Conservation (phyloP, 2,329 filamentous ascomycete species). For the Juglanconis oblonga region DNA sequence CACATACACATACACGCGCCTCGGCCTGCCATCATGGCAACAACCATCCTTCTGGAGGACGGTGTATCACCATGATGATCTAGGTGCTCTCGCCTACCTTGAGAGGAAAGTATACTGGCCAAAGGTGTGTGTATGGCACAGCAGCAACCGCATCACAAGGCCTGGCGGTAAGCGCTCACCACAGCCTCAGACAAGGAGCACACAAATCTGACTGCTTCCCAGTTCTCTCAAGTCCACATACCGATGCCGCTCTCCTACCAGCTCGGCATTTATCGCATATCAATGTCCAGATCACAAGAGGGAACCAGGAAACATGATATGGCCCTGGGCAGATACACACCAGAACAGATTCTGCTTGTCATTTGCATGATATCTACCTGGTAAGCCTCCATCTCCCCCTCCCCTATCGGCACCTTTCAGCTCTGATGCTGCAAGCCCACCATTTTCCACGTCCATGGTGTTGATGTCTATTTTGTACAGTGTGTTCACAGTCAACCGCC, state of each 20-base stretch:
- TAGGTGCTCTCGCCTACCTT: neutral
- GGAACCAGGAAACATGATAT: neutral
- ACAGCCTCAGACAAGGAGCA: neutral
- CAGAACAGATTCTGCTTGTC: neutral
- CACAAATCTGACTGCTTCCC: constrained; percentile 2
- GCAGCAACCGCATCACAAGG: neutral
- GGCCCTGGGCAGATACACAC: neutral
- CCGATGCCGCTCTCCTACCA: neutral
- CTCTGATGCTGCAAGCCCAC: neutral
- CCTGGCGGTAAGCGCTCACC: constrained; percentile 3
- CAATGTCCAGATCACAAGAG: neutral
- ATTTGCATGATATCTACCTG: constrained; percentile 2
- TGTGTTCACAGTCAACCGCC: constrained; percentile 2
- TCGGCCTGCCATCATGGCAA: neutral
- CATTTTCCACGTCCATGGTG: constrained; percentile 1
- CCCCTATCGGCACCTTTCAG: neutral
- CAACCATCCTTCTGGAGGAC: neutral
- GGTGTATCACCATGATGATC: neutral
- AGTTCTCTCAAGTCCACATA: neutral
- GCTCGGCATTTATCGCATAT: neutral
- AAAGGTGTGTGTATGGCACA: neutral
- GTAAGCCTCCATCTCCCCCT: neutral
- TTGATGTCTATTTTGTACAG: constrained; percentile 6
- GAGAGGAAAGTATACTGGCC: neutral
- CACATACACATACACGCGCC: neutral